Percentiles rank a stretch among this genome's conserved stretches.
Conservation (phyloP, 768 basidiomycete species). For the Phylloporus arenicola region DNA sequence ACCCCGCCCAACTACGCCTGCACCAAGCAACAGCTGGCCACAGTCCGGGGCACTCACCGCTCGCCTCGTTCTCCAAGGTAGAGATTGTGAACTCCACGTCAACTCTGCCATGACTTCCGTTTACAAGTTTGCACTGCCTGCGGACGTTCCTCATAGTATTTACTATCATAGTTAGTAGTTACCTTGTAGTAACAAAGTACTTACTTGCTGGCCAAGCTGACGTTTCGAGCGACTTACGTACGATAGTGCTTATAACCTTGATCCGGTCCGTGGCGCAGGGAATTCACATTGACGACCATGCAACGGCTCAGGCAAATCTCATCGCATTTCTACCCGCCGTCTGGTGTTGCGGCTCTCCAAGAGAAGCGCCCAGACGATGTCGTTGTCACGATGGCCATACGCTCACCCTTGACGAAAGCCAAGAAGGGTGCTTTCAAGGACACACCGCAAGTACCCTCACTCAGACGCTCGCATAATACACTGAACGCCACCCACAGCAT, state of each 20-base stretch:
- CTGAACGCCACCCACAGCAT: slow-evolving; percentile 39
- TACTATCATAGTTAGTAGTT: too few relatives aligned
- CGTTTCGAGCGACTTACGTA: not conserved
- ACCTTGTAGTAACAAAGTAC: too few relatives aligned
- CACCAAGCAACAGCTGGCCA: too few relatives aligned
- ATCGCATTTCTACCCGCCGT: slow-evolving; percentile 46
- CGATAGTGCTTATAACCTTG: not conserved
- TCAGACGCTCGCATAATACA: not conserved
- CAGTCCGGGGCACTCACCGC: too few relatives aligned
- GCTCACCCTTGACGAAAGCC: slow-evolving; percentile 71
- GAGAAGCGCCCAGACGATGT: slow-evolving; percentile 68
- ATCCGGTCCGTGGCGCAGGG: not conserved
- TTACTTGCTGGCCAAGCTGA: too few relatives aligned
- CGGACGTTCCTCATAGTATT: too few relatives aligned
- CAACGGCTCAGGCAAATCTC: slow-evolving; percentile 64
- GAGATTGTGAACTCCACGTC: too few relatives aligned
- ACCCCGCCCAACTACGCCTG: too few relatives aligned
- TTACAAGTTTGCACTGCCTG: too few relatives aligned
- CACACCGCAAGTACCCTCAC: slow-evolving; percentile 41
- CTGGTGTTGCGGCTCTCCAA: slow-evolving; percentile 49
- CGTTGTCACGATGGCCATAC: slow-evolving; percentile 76
- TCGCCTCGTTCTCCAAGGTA: too few relatives aligned
- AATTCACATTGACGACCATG: slow-evolving; percentile 32
- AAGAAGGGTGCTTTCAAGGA: slow-evolving; percentile 75
- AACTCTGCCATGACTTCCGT: too few relatives aligned